phyloP scores from a whole-genome alignment of 2,329 filamentous ascomycete genomes.

The Talaromyces sp. region DNA sequence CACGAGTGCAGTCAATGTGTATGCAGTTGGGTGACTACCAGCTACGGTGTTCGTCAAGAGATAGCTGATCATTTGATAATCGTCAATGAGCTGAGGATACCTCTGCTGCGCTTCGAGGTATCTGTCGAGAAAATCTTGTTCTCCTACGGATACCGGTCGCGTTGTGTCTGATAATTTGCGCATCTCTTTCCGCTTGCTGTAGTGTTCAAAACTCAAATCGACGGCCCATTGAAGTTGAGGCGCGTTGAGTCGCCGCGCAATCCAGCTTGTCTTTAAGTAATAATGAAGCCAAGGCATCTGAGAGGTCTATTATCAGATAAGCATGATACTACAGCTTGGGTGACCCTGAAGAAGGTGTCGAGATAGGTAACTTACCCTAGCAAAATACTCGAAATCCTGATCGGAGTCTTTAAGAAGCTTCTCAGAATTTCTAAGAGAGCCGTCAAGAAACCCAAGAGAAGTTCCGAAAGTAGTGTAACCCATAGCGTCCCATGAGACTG shows the following conservation, averaged over 20 bases:
- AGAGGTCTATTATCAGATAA: slow-evolving; percentile 8
- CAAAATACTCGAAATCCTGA: slow-evolving; percentile 15
- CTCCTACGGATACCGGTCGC: not conserved
- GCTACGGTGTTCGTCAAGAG: slow-evolving; percentile 28
- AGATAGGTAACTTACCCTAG: not conserved
- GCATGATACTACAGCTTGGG: not conserved
- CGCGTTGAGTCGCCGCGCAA: slow-evolving; percentile 7
- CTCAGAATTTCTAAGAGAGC: slow-evolving; percentile 3
- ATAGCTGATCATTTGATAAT: slow-evolving; percentile 21
- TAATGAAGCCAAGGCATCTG: slow-evolving; percentile 22
- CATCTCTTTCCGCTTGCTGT: slow-evolving; percentile 7
- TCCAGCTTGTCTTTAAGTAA: slow-evolving; percentile 19
- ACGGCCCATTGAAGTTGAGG: slow-evolving; percentile 19
- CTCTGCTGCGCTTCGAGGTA: slow-evolving; percentile 23
- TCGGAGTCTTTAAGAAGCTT: slow-evolving; percentile 4
- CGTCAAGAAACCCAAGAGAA: slow-evolving; percentile 9
- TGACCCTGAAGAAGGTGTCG: not conserved
- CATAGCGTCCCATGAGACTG: slow-evolving; percentile 15
- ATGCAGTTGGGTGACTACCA: slow-evolving; percentile 36
- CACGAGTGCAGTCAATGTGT: slow-evolving; percentile 30
- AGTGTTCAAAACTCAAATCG: slow-evolving; percentile 17
- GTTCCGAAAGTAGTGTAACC: slow-evolving; percentile 11
- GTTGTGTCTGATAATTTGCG: not conserved
- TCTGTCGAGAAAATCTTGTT: slow-evolving; percentile 23
- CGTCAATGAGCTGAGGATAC: slow-evolving; percentile 22